Evolutionary conservation across 2,329 filamentous ascomycete genomes (phyloP).

Genomic region (Leptoxyphium fumago): DNA sequence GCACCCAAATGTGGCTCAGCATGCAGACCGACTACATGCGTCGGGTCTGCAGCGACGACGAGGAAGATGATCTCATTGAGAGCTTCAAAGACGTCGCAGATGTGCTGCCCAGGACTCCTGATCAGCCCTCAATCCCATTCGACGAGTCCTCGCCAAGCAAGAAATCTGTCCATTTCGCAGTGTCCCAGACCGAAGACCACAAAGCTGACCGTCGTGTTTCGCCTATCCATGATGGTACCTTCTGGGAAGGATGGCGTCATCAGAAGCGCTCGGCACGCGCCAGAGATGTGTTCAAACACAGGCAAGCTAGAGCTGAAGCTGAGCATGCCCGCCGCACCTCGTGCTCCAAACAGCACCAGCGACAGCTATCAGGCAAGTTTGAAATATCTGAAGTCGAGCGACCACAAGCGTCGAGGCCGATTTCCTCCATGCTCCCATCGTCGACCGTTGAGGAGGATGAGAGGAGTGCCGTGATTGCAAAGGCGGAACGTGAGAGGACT

Average conservation of each 20-base stretch:
- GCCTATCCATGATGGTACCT: constrained; percentile 39
- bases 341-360: constrained; percentile 56
- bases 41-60: constrained; percentile 18
- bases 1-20: constrained; percentile 73
- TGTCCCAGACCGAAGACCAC: constrained; percentile 8
- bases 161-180: constrained; percentile 50
- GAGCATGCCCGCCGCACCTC: constrained; percentile 71
- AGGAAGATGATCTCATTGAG: constrained; percentile 10
- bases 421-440: constrained; percentile 28
- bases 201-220: constrained; percentile 14
- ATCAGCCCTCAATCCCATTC: constrained; percentile 9
- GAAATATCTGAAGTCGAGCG: constrained; percentile 45
- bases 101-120: constrained; percentile 17
- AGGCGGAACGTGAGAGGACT: constrained; percentile 60
- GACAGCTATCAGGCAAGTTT: constrained; percentile 73
- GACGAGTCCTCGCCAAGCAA: constrained; percentile 33
- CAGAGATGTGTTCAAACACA: constrained; percentile 70
- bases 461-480: constrained; percentile 17
- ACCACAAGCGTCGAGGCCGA: constrained; percentile 27
- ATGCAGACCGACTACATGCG: constrained; percentile 58
- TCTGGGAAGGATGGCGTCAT: constrained; percentile 57
- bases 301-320: constrained; percentile 72
- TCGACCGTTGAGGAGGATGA: constrained; percentile 23
- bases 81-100: constrained; percentile 17
- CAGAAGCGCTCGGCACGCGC: constrained; percentile 45